A percentile compares a stretch with the other conserved stretches of the same genome.
Conservation (phyloP, 768 basidiomycete species). For the Russula dissimulans region DNA sequence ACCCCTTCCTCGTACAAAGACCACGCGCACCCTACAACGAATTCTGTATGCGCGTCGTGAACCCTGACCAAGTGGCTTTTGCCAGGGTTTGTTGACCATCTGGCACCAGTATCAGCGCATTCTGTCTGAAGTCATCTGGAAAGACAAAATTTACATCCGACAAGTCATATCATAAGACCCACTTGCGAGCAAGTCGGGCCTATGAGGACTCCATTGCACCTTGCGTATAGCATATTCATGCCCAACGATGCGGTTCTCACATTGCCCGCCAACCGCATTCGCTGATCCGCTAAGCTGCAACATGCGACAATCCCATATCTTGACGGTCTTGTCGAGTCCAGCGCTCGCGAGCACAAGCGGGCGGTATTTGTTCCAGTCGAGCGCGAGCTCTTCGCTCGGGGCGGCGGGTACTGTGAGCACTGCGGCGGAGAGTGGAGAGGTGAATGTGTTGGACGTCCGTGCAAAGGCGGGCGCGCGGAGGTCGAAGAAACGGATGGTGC, state of each 20-base stretch:
- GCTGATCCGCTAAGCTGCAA: slow-evolving; percentile 39
- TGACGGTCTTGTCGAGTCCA: slow-evolving; percentile 67
- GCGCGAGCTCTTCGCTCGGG: slow-evolving; percentile 63
- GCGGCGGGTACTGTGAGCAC: slow-evolving; percentile 73
- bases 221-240: slow-evolving; percentile 89
- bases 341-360: slow-evolving; percentile 69
- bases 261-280: slow-evolving; percentile 57
- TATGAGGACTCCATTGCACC: slow-evolving; percentile 83
- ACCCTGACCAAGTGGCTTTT: slow-evolving; percentile 52
- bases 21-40: slow-evolving; percentile 88
- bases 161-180: slow-evolving; percentile 95
- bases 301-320: slow-evolving; percentile 87
- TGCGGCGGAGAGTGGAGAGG: slow-evolving; percentile 57
- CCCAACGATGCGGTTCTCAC: slow-evolving; percentile 62
- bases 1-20: slow-evolving; percentile 85
- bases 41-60: slow-evolving; percentile 88
- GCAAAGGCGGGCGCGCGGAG: slow-evolving; percentile 55
- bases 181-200: slow-evolving; percentile 58
- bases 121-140: not conserved
- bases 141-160: slow-evolving; percentile 53
- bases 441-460: slow-evolving; percentile 44
- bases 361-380: slow-evolving; percentile 93
- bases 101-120: slow-evolving; percentile 5
- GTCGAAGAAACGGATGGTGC: slow-evolving; percentile 78
- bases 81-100: slow-evolving; percentile 63